A percentile compares a stretch with the other conserved stretches of the same genome.
phyloP scores from a whole-genome alignment of 345 rosid species.

The Gossypium bickii region DNA sequence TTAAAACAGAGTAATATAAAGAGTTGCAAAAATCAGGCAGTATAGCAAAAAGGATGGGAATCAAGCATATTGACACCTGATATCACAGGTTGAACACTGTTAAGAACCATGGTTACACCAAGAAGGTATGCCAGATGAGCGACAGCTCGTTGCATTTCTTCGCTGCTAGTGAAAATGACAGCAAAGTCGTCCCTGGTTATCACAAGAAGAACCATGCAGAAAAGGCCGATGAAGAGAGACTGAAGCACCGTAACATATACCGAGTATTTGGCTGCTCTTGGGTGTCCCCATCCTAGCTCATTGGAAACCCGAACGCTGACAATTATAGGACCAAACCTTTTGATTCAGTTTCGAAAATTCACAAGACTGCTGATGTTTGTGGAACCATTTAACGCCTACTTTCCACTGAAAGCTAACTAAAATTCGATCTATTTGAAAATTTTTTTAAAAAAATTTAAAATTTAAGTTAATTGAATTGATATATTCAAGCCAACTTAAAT shows the following conservation, averaged over 20 bases:
- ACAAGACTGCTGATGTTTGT: not conserved
- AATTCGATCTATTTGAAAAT: too few relatives aligned
- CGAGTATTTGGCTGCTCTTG: constrained; percentile 74
- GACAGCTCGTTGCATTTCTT: constrained; percentile 43
- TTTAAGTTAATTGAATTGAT: too few relatives aligned
- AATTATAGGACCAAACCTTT: not conserved
- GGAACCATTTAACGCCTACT: not conserved
- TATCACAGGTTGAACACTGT: constrained; percentile 80
- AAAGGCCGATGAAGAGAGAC: constrained; percentile 58
- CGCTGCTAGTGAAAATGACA: constrained; percentile 56
- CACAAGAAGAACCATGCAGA: constrained; percentile 53
- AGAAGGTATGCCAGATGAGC: constrained; percentile 63
- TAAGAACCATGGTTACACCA: constrained; percentile 73
- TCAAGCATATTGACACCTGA: constrained; percentile 43
- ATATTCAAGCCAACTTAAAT: too few relatives aligned
- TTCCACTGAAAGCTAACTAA: too few relatives aligned
- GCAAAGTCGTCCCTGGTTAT: constrained; percentile 52
- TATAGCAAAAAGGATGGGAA: not conserved
- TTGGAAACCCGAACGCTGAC: constrained; percentile 75
- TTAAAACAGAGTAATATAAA: not conserved
- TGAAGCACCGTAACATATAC: constrained; percentile 47
- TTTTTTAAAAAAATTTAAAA: fast-evolving
- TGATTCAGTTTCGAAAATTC: not conserved
- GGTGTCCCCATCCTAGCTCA: constrained; percentile 68
- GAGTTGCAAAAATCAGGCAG: not conserved